A percentile compares a stretch with the other conserved stretches of the same genome.
Conservation (phyloP, 106 monocot genomes). For the Dendrobium huoshanense region DNA sequence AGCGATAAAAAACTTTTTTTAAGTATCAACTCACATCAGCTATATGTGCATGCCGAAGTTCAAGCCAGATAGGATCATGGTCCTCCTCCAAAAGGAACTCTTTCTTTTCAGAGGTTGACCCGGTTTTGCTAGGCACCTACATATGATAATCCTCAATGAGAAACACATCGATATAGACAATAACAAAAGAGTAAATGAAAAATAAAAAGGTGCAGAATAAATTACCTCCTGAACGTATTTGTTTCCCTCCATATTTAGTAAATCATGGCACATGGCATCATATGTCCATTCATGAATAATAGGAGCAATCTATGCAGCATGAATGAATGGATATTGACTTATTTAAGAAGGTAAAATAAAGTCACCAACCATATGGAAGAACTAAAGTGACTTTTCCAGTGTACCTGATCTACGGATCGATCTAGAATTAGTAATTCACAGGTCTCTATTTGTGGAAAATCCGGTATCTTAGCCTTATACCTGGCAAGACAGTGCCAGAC, state of each 20-base stretch:
- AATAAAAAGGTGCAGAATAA: background rate
- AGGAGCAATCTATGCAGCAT: constrained; percentile 54
- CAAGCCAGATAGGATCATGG: too few species aligned
- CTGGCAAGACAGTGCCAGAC: constrained; percentile 67
- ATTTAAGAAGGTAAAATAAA: background rate
- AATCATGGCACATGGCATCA: too few species aligned
- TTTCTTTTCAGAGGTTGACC: constrained; percentile 61
- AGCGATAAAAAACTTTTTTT: background rate
- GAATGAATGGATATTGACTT: background rate
- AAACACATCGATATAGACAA: background rate
- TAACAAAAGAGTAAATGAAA: background rate
- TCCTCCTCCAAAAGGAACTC: constrained; percentile 47
- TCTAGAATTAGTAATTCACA: constrained; percentile 87
- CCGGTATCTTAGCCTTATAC: constrained; percentile 48
- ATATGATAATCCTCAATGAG: background rate
- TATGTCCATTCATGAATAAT: constrained; percentile 14
- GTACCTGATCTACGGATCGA: constrained; percentile 75
- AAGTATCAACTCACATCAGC: constrained; percentile 48
- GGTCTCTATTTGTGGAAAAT: constrained; percentile 73
- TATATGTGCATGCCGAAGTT: too few species aligned
- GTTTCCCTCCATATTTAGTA: constrained; percentile 34
- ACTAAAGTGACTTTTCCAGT: background rate
- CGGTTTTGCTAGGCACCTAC: constrained; percentile 61
- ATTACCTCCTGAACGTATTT: constrained; percentile 72
- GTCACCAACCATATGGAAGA: background rate